Percentiles rank a stretch among this genome's conserved stretches.
These are phyloP conservation scores for Pelargonium fulgidum DNA, from an alignment of 441 rosid species.

Conservation along the genomic window DNA sequence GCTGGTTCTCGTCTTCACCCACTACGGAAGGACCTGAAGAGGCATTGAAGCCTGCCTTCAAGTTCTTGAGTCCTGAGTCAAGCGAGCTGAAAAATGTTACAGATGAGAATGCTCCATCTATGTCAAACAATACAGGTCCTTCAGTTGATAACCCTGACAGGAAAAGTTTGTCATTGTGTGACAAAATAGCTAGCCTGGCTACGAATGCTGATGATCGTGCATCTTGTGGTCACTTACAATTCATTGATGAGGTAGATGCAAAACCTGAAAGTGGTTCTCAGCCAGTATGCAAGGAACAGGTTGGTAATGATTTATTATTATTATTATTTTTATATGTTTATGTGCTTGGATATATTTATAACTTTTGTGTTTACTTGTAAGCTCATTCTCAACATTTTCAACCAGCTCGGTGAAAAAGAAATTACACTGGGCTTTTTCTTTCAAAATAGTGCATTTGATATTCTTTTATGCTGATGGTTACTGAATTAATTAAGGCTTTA, in stretches of 20 bases:
- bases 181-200: slow-evolving; percentile 30
- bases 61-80: slow-evolving; percentile 21
- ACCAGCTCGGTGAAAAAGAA: background rate
- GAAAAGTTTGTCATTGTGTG: slow-evolving; percentile 27
- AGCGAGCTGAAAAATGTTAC: slow-evolving; percentile 25
- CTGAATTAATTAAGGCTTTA: too few species aligned
- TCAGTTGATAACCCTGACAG: slow-evolving; percentile 29
- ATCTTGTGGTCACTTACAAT: slow-evolving; percentile 26
- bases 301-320: slow-evolving; percentile 26
- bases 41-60: slow-evolving; percentile 38
- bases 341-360: background rate
- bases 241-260: slow-evolving; percentile 32
- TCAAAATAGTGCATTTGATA: too few species aligned
- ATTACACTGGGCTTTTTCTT: too few species aligned
- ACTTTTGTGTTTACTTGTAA: background rate
- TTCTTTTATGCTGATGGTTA: too few species aligned
- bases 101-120: slow-evolving; percentile 34
- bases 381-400: background rate
- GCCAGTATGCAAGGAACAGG: slow-evolving; percentile 41
- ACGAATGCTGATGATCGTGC: slow-evolving; percentile 23
- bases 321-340: background rate
- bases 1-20: slow-evolving; percentile 64
- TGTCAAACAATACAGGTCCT: slow-evolving; percentile 33
- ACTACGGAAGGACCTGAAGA: slow-evolving; percentile 47
- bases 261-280: slow-evolving; percentile 39